These are phyloP conservation scores for Ceratocystis cubensis DNA, from an alignment of 2,329 filamentous ascomycete genomes.

Conservation along the genomic window DNA sequence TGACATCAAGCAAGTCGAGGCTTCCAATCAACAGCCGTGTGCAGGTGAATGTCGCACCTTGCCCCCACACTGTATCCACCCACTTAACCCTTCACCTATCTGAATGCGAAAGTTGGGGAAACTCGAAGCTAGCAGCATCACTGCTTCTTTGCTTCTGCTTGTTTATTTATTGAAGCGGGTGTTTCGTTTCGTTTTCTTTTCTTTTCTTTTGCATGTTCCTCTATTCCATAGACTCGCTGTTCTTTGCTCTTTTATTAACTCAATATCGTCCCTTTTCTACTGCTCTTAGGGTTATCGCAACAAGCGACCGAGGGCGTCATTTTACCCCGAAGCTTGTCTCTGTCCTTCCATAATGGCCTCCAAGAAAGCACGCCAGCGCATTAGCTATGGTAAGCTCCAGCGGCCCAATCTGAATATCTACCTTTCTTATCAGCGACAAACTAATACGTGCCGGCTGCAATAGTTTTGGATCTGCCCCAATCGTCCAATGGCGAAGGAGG, in stretches of 20 bases:
- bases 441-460: background rate
- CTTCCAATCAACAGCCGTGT: background rate
- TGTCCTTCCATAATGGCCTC: constrained; percentile 38
- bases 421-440: no score
- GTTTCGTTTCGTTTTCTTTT: background rate
- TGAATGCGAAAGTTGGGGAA: background rate
- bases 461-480: constrained; percentile 48
- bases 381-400: constrained; percentile 50
- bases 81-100: background rate
- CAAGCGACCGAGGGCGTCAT: background rate
- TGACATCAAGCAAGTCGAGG: background rate
- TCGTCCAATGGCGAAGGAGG: constrained; percentile 60
- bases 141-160: background rate
- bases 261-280: background rate
- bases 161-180: background rate
- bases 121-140: background rate
- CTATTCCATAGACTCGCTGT: constrained; percentile 2
- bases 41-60: background rate
- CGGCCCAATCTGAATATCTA: background rate
- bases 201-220: background rate
- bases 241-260: background rate
- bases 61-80: background rate
- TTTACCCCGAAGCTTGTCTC: background rate
- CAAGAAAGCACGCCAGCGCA: constrained; percentile 55
- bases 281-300: background rate